A percentile compares a stretch with the other conserved stretches of the same genome.
These are phyloP conservation scores for Ascochyta fabae DNA, from an alignment of 2,329 filamentous ascomycete genomes.

Conservation along the genomic window DNA sequence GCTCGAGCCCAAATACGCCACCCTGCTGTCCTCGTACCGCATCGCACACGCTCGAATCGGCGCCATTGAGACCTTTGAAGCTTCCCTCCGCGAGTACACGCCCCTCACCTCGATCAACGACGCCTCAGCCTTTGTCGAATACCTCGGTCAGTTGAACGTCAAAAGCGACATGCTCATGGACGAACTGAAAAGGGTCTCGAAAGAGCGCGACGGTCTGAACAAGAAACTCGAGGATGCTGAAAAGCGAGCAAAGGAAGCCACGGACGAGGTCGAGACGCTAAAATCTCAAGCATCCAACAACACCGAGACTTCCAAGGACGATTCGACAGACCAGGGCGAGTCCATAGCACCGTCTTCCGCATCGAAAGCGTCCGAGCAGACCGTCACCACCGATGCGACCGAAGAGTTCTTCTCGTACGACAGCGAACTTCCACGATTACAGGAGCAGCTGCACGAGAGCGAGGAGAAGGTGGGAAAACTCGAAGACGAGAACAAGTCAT, in stretches of 20 bases:
- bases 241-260: constrained; percentile 65
- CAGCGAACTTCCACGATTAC: constrained; percentile 81
- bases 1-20: constrained; percentile 81
- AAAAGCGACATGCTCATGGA: constrained; percentile 94
- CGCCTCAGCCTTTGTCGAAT: constrained; percentile 83
- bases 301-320: constrained; percentile 32
- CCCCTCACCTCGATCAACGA: constrained; percentile 88
- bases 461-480: constrained; percentile 74
- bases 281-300: constrained; percentile 42
- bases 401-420: constrained; percentile 95
- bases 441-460: constrained; percentile 74
- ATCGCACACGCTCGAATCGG: constrained; percentile 86
- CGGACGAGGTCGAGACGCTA: constrained; percentile 68
- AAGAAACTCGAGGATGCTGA: constrained; percentile 75
- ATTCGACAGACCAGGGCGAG: constrained; percentile 35
- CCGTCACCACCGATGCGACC: constrained; percentile 45
- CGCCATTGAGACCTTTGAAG: constrained; percentile 92
- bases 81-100: constrained; percentile 87
- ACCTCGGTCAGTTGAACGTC: constrained; percentile 82
- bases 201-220: constrained; percentile 80
- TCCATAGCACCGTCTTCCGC: constrained; percentile 35
- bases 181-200: constrained; percentile 85
- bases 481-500: constrained; percentile 68
- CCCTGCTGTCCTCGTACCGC: constrained; percentile 69
- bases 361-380: constrained; percentile 34